phyloP scores from a whole-genome alignment of 1,284 basidiomycete species.

The Naganishia albida region DNA sequence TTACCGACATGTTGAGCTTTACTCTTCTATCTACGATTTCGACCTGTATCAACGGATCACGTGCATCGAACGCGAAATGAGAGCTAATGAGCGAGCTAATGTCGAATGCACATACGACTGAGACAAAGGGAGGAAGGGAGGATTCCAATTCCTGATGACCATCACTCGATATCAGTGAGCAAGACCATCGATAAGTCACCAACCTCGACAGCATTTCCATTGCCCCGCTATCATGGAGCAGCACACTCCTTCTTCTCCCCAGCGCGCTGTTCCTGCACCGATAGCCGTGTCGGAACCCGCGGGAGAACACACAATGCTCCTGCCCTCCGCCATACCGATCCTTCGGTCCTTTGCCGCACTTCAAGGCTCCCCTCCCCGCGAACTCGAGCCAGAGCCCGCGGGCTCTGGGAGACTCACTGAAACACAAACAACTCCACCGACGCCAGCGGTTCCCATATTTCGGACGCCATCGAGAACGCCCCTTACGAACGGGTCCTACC shows the following conservation, averaged over 20 bases:
- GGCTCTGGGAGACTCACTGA: not conserved
- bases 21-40: no score
- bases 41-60: no score
- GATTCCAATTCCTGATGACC: no score
- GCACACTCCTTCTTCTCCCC: not conserved
- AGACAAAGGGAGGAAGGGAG: no score
- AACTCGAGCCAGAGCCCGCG: not conserved
- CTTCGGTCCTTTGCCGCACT: not conserved
- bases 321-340: conserved; percentile 11
- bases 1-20: no score
- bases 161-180: no score
- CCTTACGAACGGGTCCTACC: not conserved
- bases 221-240: no score
- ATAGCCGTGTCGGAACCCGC: not conserved
- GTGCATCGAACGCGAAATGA: no score
- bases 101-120: no score
- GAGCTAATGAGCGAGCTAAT: no score
- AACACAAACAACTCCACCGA: not conserved
- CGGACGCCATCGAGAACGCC: not conserved
- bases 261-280: not conserved
- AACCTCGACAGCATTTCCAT: no score
- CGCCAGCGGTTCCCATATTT: not conserved
- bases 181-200: no score
- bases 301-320: not conserved
- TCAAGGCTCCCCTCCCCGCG: not conserved